Conservation (phyloP, 306 rosid species). For the Sindora glabra region DNA sequence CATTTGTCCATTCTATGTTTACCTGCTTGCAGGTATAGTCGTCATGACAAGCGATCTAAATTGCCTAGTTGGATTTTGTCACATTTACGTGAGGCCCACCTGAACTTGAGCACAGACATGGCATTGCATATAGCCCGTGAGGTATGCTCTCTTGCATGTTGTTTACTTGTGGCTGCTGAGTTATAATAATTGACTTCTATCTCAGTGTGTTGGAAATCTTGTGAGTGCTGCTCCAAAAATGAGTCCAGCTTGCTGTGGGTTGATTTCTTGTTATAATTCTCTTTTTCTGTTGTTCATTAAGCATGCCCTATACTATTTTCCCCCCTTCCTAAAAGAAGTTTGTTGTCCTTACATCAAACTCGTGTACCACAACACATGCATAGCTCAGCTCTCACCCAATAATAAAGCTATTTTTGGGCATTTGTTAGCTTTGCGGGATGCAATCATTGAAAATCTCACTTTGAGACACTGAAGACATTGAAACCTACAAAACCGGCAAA, state of each 20-base stretch:
- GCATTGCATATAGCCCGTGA: slow-evolving; percentile 91
- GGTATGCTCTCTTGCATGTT: slow-evolving; percentile 30
- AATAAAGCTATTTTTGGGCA: too few relatives aligned
- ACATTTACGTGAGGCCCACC: slow-evolving; percentile 85
- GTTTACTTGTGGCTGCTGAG: too few relatives aligned
- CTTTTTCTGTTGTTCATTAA: too few relatives aligned
- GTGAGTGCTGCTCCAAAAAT: not conserved
- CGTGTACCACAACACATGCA: too few relatives aligned
- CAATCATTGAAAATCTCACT: too few relatives aligned
- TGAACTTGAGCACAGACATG: slow-evolving; percentile 98
- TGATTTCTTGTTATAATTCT: not conserved
- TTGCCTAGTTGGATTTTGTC: slow-evolving; percentile 94
- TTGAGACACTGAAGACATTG: too few relatives aligned
- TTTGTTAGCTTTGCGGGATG: too few relatives aligned
- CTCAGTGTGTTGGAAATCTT: not conserved
- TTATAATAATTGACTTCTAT: not conserved
- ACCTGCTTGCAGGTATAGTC: slow-evolving; percentile 65
- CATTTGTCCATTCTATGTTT: slow-evolving; percentile 1
- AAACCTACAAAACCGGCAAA: too few relatives aligned
- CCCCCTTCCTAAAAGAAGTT: not conserved
- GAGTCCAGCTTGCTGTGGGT: not conserved
- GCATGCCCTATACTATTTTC: too few relatives aligned
- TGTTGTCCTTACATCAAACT: too few relatives aligned
- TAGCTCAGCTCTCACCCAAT: too few relatives aligned
- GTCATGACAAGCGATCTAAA: slow-evolving; percentile 93